These are phyloP conservation scores for Perilla frutescens DNA, from an alignment of 257 asterid species.

Conservation along the genomic window DNA sequence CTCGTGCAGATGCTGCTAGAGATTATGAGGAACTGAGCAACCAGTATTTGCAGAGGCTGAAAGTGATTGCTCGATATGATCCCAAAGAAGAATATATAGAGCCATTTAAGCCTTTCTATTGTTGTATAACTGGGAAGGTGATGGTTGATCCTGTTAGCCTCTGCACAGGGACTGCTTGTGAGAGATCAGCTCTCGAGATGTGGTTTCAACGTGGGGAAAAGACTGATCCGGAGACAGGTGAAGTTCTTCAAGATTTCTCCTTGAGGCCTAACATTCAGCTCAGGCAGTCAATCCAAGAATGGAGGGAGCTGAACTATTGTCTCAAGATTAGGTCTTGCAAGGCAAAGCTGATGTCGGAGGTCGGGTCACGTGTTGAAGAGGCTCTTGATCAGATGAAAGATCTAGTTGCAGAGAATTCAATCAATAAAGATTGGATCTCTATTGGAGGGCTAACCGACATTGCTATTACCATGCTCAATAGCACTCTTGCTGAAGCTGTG, in stretches of 20 bases:
- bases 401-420: conserved; percentile 49
- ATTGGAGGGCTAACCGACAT: conserved; percentile 56
- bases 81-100: conserved; percentile 55
- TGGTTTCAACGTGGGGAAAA: conserved; percentile 54
- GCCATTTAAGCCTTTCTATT: conserved; percentile 59
- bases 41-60: conserved; percentile 55
- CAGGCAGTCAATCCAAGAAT: conserved; percentile 66
- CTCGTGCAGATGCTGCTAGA: conserved; percentile 67
- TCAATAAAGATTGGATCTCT: conserved; percentile 67
- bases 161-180: conserved; percentile 71
- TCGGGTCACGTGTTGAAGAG: conserved; percentile 40
- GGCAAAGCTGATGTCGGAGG: conserved; percentile 41
- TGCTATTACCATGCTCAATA: conserved; percentile 42
- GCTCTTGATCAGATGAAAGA: conserved; percentile 49
- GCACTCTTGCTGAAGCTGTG: conserved; percentile 30
- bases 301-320: conserved; percentile 72
- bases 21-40: conserved; percentile 55
- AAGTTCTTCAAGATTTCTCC: conserved; percentile 51
- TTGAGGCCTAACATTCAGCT: conserved; percentile 58
- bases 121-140: conserved; percentile 51
- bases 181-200: conserved; percentile 52
- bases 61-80: conserved; percentile 46
- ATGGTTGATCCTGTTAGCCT: conserved; percentile 71
- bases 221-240: conserved; percentile 65
- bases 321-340: conserved; percentile 59